Percentiles rank a stretch among this genome's conserved stretches.
Evolutionary conservation across 2,329 filamentous ascomycete species (phyloP).

Genomic region (Fragosphaeria purpurea): DNA sequence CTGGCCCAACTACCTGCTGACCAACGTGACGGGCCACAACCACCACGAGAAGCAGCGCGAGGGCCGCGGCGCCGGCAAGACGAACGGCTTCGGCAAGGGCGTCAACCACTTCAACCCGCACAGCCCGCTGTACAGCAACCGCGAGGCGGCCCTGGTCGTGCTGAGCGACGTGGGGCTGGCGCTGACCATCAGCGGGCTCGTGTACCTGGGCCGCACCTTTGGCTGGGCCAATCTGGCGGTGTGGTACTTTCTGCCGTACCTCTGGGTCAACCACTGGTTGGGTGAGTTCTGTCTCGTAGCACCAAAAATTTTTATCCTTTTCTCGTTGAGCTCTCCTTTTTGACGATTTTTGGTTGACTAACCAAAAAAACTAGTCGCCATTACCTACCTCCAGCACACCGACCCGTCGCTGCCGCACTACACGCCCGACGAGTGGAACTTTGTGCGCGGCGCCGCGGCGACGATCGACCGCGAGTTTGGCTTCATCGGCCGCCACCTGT

Average conservation of each 20-base stretch:
- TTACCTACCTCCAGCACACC: slow-evolving; percentile 95
- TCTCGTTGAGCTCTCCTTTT: not conserved
- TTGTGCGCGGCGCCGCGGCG: slow-evolving; percentile 80
- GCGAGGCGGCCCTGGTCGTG: slow-evolving; percentile 78
- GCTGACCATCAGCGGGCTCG: slow-evolving; percentile 52
- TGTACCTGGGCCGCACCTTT: slow-evolving; percentile 62
- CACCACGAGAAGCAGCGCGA: slow-evolving; percentile 83
- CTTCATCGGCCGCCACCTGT: slow-evolving; percentile 77
- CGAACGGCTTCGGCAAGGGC: slow-evolving; percentile 66
- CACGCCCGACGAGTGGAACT: slow-evolving; percentile 75
- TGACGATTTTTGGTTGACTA: too few relatives aligned
- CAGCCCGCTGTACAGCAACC: slow-evolving; percentile 84
- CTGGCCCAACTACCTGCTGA: slow-evolving; percentile 85
- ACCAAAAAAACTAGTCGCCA: slow-evolving; percentile 55
- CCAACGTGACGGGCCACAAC: slow-evolving; percentile 95
- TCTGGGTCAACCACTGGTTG: slow-evolving; percentile 99
- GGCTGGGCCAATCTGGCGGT: slow-evolving; percentile 81
- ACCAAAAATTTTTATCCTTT: not conserved
- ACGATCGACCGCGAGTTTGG: slow-evolving; percentile 96
- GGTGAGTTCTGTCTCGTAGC: slow-evolving; percentile 57
- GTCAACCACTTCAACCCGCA: slow-evolving; percentile 92
- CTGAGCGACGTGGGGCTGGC: slow-evolving; percentile 76
- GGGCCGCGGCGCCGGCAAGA: slow-evolving; percentile 87
- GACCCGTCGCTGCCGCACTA: slow-evolving; percentile 91
- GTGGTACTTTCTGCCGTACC: slow-evolving; percentile 91